Base-by-base conservation (phyloP, 305 asterid genomes). In the Nicotiana rustica region DNA sequence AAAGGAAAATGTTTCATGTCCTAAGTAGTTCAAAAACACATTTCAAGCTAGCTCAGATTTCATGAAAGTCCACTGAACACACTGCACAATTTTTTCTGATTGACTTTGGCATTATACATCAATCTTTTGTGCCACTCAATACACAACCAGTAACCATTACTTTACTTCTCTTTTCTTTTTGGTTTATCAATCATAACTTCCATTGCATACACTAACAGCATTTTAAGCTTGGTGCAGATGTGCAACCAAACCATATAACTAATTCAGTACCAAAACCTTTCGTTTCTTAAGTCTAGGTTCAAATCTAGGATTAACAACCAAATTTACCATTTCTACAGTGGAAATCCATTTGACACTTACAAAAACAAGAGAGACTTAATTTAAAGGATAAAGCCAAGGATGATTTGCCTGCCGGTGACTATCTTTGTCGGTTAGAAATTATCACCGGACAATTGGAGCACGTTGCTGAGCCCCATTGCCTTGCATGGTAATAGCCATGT, bases 401-500 rank as follows among this genome's bases (percentile, higher is more conserved):
- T 81, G 83, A 81, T 17, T 49, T 81, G 83, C 83, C 83, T 67
- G 83, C 56, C 67, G 36, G 77, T 52, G 62, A 71, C 75, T 19
- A 64, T 25, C 25, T 5, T 66, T 44, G 76, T 3, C 82, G 25
- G 38, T 79, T 25, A 15, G 31, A 56, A 65, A 49, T n/a, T 70
- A 79, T 95, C 95, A 93, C 97, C 91, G 92, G 87, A 90, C 94
- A 60, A 88, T 85, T n/a, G 96, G 87, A 56, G 92, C 93, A 65
- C 85, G 88, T 62, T 86, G 91, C 68, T 89, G 89, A 82, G 83
- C 87, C 79, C 92, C 91, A 12, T 84, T 87, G 83, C 88, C 89
- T 64, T 86, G 88, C 88, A 88, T 82, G 66, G 89, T 78, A 82
- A 85, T 83, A 4, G 83, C 83, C 89, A 89, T 71, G 73, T 86